Base-by-base conservation (phyloP, 2,329 filamentous ascomycete species). In the Aspergillus piperis region DNA sequence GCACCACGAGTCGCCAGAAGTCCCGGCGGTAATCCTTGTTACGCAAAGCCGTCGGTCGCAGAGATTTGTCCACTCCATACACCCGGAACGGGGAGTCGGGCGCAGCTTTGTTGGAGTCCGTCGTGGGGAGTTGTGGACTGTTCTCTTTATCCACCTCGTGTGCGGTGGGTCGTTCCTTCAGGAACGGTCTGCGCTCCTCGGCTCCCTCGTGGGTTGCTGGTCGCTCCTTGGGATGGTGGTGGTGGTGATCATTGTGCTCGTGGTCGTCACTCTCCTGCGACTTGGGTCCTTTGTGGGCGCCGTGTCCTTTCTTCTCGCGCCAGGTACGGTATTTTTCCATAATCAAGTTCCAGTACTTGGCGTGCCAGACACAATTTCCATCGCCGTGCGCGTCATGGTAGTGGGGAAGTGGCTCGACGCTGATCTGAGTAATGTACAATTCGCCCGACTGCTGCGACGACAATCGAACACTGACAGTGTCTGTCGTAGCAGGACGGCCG, bases 281-380 rank as follows among this genome's bases (percentile, higher is more conserved):
- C 13, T 25, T 5, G 25, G 11, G 13, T 11, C 8, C 38, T 11
- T n/a, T 25, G 5, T 36, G 32, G 11, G 23, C 15, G 7, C 36
- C n/a, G 13, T 8, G 39, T 19, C 7, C 53, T 19, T 55, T 21
- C 8, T 17, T 47, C 41, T 30, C 25, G 19, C 39, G 25, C 53
- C 53, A 55, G 38, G 25, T 8, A 21, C 19, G 41, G 41, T 55
- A 55, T 17, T 55, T 55, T n/a, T 17, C 10, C 53, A 32, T 27
- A n/a, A 55, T 42, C 39, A 55, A 19, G n/a, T 42, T 27, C 53
- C 53, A 55, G 53, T 55, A 55, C 21, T 55, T 42, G 8, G 30
- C 39, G 25, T 47, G 53, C 53, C 53, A 55, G 21, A 44, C n/a
- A 27, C 27, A 21, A 27, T 55, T 55, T 25, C 53, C 53, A 25